Conservation (phyloP, 2,329 filamentous ascomycete genomes). For the Trichocomaceae sp. region DNA sequence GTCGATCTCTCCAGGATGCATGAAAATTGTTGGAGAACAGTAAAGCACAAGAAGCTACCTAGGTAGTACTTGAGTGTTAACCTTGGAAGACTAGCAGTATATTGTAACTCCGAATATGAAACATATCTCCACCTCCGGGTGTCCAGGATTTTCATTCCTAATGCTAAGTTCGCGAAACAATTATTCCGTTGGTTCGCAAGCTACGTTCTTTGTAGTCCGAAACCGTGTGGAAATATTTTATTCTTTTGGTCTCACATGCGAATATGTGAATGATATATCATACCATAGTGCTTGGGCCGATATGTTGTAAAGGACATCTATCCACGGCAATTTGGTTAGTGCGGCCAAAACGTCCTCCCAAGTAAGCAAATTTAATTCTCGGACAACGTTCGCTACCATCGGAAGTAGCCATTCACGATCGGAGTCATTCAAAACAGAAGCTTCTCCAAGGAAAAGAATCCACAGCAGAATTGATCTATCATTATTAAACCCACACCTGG, state of each 20-base stretch:
- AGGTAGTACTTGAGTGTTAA: no score
- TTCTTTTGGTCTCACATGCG: neutral
- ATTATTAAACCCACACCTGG: neutral
- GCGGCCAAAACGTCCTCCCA: slow-evolving; percentile 1
- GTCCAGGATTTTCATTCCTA: neutral
- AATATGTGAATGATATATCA: neutral
- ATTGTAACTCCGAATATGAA: neutral
- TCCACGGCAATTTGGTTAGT: slow-evolving; percentile 9
- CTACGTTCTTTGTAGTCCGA: neutral
- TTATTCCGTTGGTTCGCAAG: neutral
- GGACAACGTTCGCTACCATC: neutral
- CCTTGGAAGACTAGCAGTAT: neutral
- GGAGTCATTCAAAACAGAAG: neutral
- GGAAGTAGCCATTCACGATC: slow-evolving; percentile 10
- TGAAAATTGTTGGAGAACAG: neutral
- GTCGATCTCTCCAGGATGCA: slow-evolving; percentile 5
- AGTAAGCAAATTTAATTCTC: neutral
- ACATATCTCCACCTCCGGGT: neutral
- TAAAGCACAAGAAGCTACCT: neutral
- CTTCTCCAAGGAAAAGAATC: slow-evolving; percentile 9
- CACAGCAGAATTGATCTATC: slow-evolving; percentile 4
- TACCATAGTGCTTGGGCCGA: slow-evolving; percentile 8
- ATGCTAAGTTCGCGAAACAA: neutral
- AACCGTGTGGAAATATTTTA: neutral
- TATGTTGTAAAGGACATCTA: slow-evolving; percentile 5